A percentile compares a stretch with the other conserved stretches of the same genome.
Evolutionary conservation across 495 filamentous ascomycete genomes (phyloP).

Genomic region (Podospora anserina): DNA sequence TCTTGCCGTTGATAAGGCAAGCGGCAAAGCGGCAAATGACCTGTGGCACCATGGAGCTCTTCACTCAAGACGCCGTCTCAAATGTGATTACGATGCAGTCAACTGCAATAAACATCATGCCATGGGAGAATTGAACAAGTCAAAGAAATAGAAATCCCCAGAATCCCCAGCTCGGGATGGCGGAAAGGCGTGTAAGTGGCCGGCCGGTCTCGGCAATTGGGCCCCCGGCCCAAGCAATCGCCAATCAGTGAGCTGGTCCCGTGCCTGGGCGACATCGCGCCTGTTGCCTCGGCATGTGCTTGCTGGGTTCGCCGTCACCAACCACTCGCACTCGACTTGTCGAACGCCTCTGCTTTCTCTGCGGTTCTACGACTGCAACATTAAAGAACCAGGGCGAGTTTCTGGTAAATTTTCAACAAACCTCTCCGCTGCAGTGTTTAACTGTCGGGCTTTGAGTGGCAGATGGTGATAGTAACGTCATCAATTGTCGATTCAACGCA

Average conservation of each 20-base stretch:
- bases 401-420: background rate
- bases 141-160: background rate
- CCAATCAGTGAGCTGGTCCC: background rate
- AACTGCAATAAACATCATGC: background rate
- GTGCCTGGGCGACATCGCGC: background rate
- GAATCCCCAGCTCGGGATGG: background rate
- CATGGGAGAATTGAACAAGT: background rate
- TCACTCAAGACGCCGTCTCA: too few relatives aligned
- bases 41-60: too few relatives aligned
- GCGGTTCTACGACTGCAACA: background rate
- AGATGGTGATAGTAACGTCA: background rate
- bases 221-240: background rate
- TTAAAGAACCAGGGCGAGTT: background rate
- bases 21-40: too few relatives aligned
- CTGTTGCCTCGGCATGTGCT: slow-evolving; percentile 4
- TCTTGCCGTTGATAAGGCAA: too few relatives aligned
- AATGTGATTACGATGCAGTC: background rate
- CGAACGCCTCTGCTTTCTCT: background rate
- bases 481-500: background rate
- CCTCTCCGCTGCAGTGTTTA: background rate
- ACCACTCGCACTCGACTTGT: background rate
- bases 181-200: background rate
- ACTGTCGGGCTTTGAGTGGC: background rate
- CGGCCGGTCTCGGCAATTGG: background rate
- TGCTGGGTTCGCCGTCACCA: background rate